phyloP scores from a whole-genome alignment of 2,329 filamentous ascomycete species.

The Aspergillus sp. region DNA sequence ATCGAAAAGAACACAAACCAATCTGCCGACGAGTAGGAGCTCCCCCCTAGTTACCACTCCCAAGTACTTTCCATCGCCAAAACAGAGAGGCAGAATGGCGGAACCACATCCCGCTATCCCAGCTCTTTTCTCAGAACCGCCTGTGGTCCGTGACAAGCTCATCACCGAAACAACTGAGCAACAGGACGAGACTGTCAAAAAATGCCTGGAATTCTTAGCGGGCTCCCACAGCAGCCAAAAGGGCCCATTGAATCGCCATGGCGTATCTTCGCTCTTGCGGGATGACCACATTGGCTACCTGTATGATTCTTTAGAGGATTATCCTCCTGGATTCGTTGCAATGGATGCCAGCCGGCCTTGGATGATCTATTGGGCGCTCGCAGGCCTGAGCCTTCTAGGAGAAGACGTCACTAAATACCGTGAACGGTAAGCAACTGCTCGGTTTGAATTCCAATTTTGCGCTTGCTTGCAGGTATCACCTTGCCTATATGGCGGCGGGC shows the following conservation, averaged over 20 bases:
- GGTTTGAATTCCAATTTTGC: conserved; percentile 4
- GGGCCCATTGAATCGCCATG: conserved; percentile 64
- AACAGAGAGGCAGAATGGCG: conserved; percentile 22
- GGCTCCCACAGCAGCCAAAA: conserved; percentile 50
- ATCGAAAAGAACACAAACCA: conserved; percentile 6
- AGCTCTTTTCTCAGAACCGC: conserved; percentile 45
- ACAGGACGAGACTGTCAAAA: conserved; percentile 68
- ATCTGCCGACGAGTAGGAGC: conserved; percentile 17
- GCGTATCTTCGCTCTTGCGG: conserved; percentile 72
- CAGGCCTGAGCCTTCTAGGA: conserved; percentile 72
- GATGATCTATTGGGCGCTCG: conserved; percentile 90
- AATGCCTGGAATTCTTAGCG: conserved; percentile 68
- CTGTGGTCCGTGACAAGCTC: conserved; percentile 65
- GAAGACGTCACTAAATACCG: conserved; percentile 69
- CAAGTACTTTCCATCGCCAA: conserved; percentile 4
- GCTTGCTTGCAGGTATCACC: conserved; percentile 7
- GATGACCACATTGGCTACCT: conserved; percentile 53
- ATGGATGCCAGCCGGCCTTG: conserved; percentile 89
- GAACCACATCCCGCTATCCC: conserved; percentile 33
- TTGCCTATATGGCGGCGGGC: not conserved
- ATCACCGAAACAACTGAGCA: conserved; percentile 65
- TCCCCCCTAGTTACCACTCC: conserved; percentile 13
- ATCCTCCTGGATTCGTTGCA: conserved; percentile 69
- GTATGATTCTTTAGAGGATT: conserved; percentile 52
- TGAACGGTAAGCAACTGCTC: conserved; percentile 50